phyloP scores from a whole-genome alignment of 225 moss, liverwort and hornwort species.

The Straminergon stramineum region DNA sequence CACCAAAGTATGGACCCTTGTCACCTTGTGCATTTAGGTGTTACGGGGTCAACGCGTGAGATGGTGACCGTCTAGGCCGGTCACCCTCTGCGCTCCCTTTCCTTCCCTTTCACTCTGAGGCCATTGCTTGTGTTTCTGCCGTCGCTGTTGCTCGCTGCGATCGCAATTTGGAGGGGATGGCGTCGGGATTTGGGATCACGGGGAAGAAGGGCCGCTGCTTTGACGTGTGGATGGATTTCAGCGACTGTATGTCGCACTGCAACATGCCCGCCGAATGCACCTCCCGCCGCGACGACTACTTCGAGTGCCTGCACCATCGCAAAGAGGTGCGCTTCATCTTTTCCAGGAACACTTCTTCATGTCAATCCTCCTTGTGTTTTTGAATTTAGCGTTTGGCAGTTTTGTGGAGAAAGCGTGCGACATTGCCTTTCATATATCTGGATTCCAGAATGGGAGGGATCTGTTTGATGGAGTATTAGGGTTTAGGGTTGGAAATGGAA shows the following conservation, averaged over 20 bases:
- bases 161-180: constrained; percentile 36
- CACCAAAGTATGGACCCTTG: background rate
- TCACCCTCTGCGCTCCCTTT: background rate
- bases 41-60: background rate
- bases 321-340: constrained; percentile 50
- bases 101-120: background rate
- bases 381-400: background rate
- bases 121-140: background rate
- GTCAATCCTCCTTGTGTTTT: background rate
- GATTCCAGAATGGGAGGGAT: background rate
- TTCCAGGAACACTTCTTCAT: background rate
- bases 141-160: background rate
- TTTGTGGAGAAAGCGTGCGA: background rate
- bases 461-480: background rate
- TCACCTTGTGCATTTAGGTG: background rate
- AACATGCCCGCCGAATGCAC: constrained; percentile 78
- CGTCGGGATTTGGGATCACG: constrained; percentile 87
- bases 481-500: background rate
- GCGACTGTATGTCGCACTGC: constrained; percentile 91
- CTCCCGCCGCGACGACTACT: constrained; percentile 84
- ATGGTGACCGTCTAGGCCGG: background rate
- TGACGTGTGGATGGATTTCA: constrained; percentile 99
- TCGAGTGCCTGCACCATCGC: constrained; percentile 95
- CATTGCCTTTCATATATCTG: background rate
- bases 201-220: constrained; percentile 94